Base-by-base conservation (phyloP, 1,284 basidiomycete genomes). In the Neonothopanus nambi region DNA sequence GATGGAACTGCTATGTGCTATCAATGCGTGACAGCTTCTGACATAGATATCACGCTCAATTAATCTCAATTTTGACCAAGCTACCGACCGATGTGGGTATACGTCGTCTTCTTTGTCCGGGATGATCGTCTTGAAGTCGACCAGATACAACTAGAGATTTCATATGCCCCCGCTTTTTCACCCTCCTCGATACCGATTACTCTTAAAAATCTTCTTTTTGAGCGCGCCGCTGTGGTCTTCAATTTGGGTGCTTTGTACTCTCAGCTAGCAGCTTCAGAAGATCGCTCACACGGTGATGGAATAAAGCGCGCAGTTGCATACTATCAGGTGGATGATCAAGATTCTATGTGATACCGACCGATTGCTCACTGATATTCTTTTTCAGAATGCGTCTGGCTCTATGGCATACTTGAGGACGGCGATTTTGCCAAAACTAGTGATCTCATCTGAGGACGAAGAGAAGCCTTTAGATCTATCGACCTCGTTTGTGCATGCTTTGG, bases 31-130 rank as follows among this genome's bases (percentile, higher is more conserved):
- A 45, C 59, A 35, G 61, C 62, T 55, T 50, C 38, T 57, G 39
- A 33, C 57, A 37, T 64, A 95, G 93, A 54, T 98, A 98, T 65
- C 87, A 95, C 61, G 91, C 94, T 3, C 94, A 96, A 69, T 82
- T 97, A 40, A 76, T 80, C 2, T 87, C 84, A 58, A 76, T 89
- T 8, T 70, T 84, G 39, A 82, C 82, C 6, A 91, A 91, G 63
- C 72, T 91, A 20, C 87, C 89, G 13, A 68, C 78, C 11, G 80
- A 91, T 64, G 86, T 89, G 56, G 40, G 58, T 44, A 26, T 28
- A 30, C 41, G n/a, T 33, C 8, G 18, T 18, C 36, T 13, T 43
- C 30, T n/a, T 35, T 26, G 15, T 39, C 12, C 24, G 13, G n/a
- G 17, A 20, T 37, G 35, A 30, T 23, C 17, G n/a, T 44, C 13